Evolutionary conservation across 2,329 filamentous ascomycete species (phyloP), one percentile per base, ranked within the genome.

Genomic region (Aureobasidium vineae): DNA sequence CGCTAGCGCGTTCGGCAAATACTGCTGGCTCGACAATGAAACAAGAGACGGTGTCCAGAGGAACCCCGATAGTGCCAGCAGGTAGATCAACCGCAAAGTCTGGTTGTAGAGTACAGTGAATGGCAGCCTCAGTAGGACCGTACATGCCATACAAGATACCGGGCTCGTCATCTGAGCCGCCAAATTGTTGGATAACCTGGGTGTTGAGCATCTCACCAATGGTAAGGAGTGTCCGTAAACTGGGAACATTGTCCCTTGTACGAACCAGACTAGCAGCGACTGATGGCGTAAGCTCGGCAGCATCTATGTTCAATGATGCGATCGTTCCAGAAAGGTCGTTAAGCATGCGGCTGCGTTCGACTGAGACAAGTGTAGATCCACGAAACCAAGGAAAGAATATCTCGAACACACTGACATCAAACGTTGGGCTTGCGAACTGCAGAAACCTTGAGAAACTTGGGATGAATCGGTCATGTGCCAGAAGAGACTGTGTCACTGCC

Each of bases 331-430:
- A 86, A 26, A 97, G 83, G 73, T 97, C 87, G 68, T 90, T 85
- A 49, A 97, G 81, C 81, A 97, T 86, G 40, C 85, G 81, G 57
- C 82, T 80, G 33, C 92, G 85, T 66, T 87, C 84, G 70, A 88
- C 91, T 65, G 86, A 85, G 56, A 94, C 85, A 2, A 97, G 79
- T 0, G 91, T 96, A 26, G 80, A 81, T 2, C 90, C 90, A 66
- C 91, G 83, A 69, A 88, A 89, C 19, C 93, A 80, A 0, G 93
- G 90, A 70, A 97, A 97, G 81, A 97, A 97, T 7, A 96, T 93
- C 75, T 97, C 93, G 75, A 97, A 97, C 6, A 97, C 89, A 0
- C 91, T 96, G 8, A 97, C 93, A 76, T 97, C 93, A 74, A 97
- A 97, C 0, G 92, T 97, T 0, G 93, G 91, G 3, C 92, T 89